Evolutionary conservation across 2,329 filamentous ascomycete species (phyloP).

Genomic region (Claviceps sorghi): DNA sequence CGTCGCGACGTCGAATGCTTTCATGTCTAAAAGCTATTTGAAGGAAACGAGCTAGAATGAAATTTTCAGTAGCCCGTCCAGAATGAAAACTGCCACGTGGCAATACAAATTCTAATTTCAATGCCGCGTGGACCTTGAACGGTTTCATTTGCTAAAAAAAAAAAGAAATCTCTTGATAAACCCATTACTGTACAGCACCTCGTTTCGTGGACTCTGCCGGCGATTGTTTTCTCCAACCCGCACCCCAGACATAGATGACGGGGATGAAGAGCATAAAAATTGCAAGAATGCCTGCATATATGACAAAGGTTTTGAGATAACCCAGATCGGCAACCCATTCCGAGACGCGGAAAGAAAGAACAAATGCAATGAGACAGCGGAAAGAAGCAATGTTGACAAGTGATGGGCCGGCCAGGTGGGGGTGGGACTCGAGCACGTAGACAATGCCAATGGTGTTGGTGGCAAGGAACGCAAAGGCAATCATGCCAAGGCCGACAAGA

Average conservation of each 20-base stretch:
- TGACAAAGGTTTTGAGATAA: conserved; percentile 1
- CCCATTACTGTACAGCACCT: neutral
- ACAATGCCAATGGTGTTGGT: conserved; percentile 4
- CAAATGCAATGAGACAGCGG: neutral
- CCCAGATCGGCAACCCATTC: conserved; percentile 3
- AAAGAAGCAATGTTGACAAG: conserved; percentile 2
- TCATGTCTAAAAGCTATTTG: no score
- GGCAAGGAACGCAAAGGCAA: conserved; percentile 2
- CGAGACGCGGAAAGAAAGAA: conserved; percentile 2
- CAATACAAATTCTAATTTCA: no score
- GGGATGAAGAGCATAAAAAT: neutral
- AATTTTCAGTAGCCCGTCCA: no score
- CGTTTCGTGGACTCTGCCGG: conserved; percentile 10
- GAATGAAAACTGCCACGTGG: no score
- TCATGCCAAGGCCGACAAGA: neutral
- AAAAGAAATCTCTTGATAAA: no score
- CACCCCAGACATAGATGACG: neutral
- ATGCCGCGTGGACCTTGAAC: no score
- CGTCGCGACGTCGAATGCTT: no score
- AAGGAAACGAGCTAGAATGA: no score
- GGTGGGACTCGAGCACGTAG: conserved; percentile 1
- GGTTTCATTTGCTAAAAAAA: no score
- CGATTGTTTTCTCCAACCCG: neutral
- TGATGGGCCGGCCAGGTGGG: neutral
- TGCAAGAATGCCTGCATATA: neutral